Evolutionary conservation across 1,139 yeast genomes (phyloP), one percentile per base, ranked within the genome.

Genomic region (Kazachstania sp.): DNA sequence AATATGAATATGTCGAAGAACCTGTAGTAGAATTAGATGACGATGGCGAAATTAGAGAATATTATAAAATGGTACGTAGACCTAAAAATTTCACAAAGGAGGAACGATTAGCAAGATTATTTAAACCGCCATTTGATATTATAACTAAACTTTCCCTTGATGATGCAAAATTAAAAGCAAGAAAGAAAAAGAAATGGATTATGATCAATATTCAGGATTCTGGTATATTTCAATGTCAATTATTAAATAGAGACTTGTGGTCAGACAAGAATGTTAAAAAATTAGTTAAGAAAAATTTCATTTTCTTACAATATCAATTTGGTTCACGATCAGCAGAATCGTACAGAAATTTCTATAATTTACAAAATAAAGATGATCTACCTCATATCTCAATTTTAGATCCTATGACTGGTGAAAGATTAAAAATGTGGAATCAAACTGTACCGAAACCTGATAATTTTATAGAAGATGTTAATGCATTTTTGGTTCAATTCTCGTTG

Each of bases 331-430:
- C 78, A 51, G 97, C 97, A 1, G 71, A 72, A 51, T 77, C 74
- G 51, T 92, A 86, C 62, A 61, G 73, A 20, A 81, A 82, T 52
- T 83, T 85, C 60, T 90, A 92, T 61, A 81, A 84, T 3, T 71
- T 81, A 45, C 65, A 72, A 3, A 54, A 53, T 37, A 62, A 55
- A 41, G 76, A 75, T 28, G 74, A 69, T 31, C 83, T 71, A 60
- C 99, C 99, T 1, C 97, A 92, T 63, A 80, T 94, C 38, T 87
- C 97, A 2, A 86, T 94, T 39, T 65, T 94, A 47, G 99, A 94
- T 62, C 97, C 98, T 1, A 78, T 90, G 62, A 92, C 98, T 0
- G 97, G 97, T n/a, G 98, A 92, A 66, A 73, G 95, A 51, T 76
- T 87, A 48, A 75, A 76, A 55, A 73, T 72, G 50, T 90, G 97